phyloP scores from a whole-genome alignment of 1,284 basidiomycete genomes.

The Ustilago tritici region DNA sequence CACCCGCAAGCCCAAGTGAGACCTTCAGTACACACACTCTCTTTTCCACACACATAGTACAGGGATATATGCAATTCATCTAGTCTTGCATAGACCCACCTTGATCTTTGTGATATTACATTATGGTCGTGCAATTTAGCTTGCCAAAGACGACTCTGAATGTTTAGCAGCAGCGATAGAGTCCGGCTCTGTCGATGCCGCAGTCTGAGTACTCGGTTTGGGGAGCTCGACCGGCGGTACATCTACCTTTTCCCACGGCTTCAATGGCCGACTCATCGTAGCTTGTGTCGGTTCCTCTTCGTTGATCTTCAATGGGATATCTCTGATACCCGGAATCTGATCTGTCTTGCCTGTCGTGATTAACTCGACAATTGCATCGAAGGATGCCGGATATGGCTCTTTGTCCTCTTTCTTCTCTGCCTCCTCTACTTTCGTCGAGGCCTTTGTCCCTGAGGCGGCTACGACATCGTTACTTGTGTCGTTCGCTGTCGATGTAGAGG shows the following conservation, averaged over 20 bases:
- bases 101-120: neutral
- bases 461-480: neutral
- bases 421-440: neutral
- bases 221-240: slow-evolving; percentile 3
- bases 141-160: neutral
- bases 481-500: neutral
- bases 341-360: slow-evolving; percentile 67
- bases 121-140: neutral
- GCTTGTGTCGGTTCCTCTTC: slow-evolving; percentile 53
- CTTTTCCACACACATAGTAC: neutral
- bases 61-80: slow-evolving; percentile 4
- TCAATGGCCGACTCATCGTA: slow-evolving; percentile 48
- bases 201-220: slow-evolving; percentile 3
- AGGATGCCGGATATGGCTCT: slow-evolving; percentile 62
- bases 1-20: slow-evolving; percentile 45
- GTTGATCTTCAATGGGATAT: slow-evolving; percentile 68
- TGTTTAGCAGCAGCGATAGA: neutral
- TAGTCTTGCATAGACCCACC: neutral
- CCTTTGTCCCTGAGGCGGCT: neutral
- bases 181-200: slow-evolving; percentile 7
- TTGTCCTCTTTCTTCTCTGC: slow-evolving; percentile 19
- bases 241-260: slow-evolving; percentile 62
- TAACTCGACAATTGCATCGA: slow-evolving; percentile 67
- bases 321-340: slow-evolving; percentile 63
- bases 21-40: neutral